Evolutionary conservation across 305 asterid genomes (phyloP), one percentile per base, ranked within the genome.

Genomic region (Solanum hybrid): DNA sequence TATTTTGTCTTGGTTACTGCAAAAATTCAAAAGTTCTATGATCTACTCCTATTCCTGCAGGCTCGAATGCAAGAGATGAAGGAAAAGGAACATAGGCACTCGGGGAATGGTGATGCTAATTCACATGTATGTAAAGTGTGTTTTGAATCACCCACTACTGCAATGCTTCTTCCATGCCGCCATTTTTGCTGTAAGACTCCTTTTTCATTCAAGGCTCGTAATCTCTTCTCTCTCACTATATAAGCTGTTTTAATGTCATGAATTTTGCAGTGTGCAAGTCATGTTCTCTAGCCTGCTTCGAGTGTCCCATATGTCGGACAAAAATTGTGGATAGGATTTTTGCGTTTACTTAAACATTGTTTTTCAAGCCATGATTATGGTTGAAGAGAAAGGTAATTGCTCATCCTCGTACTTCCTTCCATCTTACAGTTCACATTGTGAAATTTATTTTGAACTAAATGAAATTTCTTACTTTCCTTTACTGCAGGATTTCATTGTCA

Each of bases 1-100:
- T 61, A 86, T 5, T 3, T 3, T 32, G 79, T 31, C 33, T 61
- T 86, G 78, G 75, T 86, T 22, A n/a, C 79, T 86, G 14, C 78
- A 61, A 65, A 32, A 61, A 6, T 61, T 15, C 39, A 13, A 3
- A 86, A 86, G 33, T 33, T 61, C 32, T 22, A 86, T 86, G 33
- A 86, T 86, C 26, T 32, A 88, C 51, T 29, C 57, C 26, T 39
- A 7, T 32, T 20, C 76, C 78, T 89, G 80, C 93, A 97, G 99
- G 99, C 99, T 88, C 94, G 99, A 89, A 97, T 97, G 99, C 99
- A 97, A 89, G 99, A 97, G 95, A 97, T 97, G 96, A 97, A 96
- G 93, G 98, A 95, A 91, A 97, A 97, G 93, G 99, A 97, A 92
- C 98, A 92, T 45, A 92, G 91, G 92, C 93, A 93, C 92, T 70